phyloP scores from a whole-genome alignment of 225 moss, liverwort and hornwort species.

The Polytrichum formosum region DNA sequence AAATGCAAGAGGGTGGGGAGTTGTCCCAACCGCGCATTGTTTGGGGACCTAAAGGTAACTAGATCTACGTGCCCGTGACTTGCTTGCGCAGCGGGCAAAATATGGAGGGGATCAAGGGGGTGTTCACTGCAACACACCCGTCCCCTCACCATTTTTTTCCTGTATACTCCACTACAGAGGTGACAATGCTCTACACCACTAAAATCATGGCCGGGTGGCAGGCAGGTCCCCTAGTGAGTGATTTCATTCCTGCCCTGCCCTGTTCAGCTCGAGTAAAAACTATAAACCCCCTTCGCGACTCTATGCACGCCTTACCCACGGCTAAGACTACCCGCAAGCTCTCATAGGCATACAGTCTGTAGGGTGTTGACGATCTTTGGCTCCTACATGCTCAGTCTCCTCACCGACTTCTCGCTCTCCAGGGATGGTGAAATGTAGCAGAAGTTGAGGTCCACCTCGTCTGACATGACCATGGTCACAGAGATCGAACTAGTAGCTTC shows the following conservation, averaged over 20 bases:
- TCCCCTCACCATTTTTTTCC: conserved; percentile 8
- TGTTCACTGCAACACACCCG: background rate
- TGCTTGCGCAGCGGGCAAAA: conserved; percentile 28
- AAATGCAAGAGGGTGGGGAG: conserved; percentile 21
- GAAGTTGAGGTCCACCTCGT: conserved; percentile 11
- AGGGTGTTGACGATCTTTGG: conserved; percentile 16
- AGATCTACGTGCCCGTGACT: conserved; percentile 21
- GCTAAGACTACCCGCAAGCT: conserved; percentile 25
- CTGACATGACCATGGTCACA: conserved; percentile 12
- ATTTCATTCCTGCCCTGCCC: conserved; percentile 24
- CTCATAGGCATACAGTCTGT: conserved; percentile 15
- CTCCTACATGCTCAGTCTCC: conserved; percentile 38
- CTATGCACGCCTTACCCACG: conserved; percentile 8
- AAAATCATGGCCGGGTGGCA: conserved; percentile 18
- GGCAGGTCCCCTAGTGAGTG: background rate
- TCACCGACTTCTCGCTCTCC: conserved; percentile 37
- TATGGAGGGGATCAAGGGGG: conserved; percentile 10
- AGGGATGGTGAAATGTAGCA: conserved; percentile 17
- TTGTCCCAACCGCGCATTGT: conserved; percentile 26
- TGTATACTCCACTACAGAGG: conserved; percentile 8
- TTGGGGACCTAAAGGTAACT: conserved; percentile 20
- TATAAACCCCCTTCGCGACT: conserved; percentile 15
- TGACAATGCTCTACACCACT: conserved; percentile 20
- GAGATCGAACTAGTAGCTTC: conserved; percentile 12
- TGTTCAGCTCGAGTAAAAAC: conserved; percentile 15